These are phyloP conservation scores for Pyrenophora seminiperda DNA, from an alignment of 2,329 filamentous ascomycete species.

Conservation along the genomic window DNA sequence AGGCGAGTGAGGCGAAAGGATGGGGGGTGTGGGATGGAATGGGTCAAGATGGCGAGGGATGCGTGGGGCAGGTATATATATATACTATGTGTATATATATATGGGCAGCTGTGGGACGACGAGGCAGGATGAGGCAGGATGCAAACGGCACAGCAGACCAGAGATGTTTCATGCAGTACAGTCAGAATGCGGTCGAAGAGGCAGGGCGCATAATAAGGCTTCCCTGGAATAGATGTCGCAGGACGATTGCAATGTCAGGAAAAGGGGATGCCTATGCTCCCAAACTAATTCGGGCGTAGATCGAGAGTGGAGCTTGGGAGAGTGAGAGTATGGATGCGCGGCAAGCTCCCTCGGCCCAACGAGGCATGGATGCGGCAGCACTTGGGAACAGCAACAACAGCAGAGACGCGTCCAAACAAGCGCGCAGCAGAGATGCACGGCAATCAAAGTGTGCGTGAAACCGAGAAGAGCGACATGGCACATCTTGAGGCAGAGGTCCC, in stretches of 20 bases:
- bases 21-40: conserved; percentile 4
- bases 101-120: conserved; percentile 13
- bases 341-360: conserved; percentile 13
- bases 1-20: conserved; percentile 3
- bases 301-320: conserved; percentile 18
- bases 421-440: background rate
- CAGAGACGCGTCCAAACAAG: too few species aligned
- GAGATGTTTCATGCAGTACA: conserved; percentile 35
- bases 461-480: background rate
- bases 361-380: background rate
- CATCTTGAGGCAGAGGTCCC: background rate
- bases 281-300: conserved; percentile 25
- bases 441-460: background rate
- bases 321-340: conserved; percentile 10
- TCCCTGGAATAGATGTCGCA: conserved; percentile 21
- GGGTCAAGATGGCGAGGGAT: conserved; percentile 9
- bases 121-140: conserved; percentile 8
- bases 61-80: too few species aligned
- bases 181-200: conserved; percentile 15
- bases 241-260: conserved; percentile 31
- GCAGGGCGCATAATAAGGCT: conserved; percentile 36
- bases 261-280: conserved; percentile 33
- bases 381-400: too few species aligned
- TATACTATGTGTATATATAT: conserved; percentile 14
- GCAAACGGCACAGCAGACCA: conserved; percentile 23